phyloP scores from a whole-genome alignment of 352 stramenopile species.

The Phytophthora pisi region DNA sequence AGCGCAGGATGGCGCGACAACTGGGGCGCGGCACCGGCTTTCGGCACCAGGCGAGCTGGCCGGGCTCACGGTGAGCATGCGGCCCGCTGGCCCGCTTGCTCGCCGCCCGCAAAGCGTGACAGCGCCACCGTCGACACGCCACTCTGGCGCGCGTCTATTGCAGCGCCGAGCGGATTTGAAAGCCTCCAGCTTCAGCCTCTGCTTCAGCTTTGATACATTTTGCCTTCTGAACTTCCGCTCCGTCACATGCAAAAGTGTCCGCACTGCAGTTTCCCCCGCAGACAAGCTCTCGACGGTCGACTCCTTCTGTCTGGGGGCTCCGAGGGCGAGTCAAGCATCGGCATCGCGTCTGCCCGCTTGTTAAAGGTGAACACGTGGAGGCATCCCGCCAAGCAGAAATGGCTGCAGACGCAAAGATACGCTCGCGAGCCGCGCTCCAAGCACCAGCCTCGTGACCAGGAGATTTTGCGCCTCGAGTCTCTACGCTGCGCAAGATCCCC shows the following conservation, averaged over 20 bases:
- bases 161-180: slow-evolving; percentile 17
- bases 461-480: slow-evolving; percentile 16
- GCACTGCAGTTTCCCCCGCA: neutral
- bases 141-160: slow-evolving; percentile 27
- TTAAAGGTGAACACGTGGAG: slow-evolving; percentile 20
- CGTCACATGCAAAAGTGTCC: slow-evolving; percentile 10
- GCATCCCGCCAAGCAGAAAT: slow-evolving; percentile 15
- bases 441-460: slow-evolving; percentile 10
- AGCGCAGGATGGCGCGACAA: slow-evolving; percentile 24
- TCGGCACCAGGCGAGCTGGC: neutral
- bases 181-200: neutral
- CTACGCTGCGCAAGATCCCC: slow-evolving; percentile 6
- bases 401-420: slow-evolving; percentile 21
- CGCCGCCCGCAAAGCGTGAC: neutral
- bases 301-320: neutral
- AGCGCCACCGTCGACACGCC: slow-evolving; percentile 21
- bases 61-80: neutral
- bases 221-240: slow-evolving; percentile 6
- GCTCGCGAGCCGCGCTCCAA: slow-evolving; percentile 16
- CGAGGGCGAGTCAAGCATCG: neutral
- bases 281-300: neutral
- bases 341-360: slow-evolving; percentile 1
- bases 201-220: slow-evolving; percentile 15
- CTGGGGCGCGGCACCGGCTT: slow-evolving; percentile 4
- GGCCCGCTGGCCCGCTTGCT: neutral